A percentile compares a stretch with the other conserved stretches of the same genome.
Conservation (phyloP, 1,139 yeast genomes). For the Debaryomyces coudertii region DNA sequence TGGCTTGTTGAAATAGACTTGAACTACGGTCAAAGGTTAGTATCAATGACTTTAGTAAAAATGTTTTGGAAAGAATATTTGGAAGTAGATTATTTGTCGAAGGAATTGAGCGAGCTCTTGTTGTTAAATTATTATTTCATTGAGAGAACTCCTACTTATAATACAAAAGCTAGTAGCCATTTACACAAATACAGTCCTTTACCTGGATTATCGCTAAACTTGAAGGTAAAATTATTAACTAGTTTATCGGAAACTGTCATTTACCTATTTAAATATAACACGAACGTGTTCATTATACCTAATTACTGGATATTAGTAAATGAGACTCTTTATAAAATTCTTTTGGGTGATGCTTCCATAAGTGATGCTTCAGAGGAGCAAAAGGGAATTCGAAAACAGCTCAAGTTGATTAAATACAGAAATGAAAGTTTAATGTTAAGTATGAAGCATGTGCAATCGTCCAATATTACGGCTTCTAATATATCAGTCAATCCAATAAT, state of each 20-base stretch:
- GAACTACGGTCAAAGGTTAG: slow-evolving; percentile 41
- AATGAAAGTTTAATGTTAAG: slow-evolving; percentile 73
- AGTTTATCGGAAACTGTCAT: slow-evolving; percentile 39
- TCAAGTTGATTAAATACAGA: slow-evolving; percentile 64
- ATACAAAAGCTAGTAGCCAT: slow-evolving; percentile 8
- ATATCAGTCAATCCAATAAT: slow-evolving; percentile 14
- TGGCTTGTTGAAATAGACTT: slow-evolving; percentile 26
- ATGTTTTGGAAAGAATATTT: slow-evolving; percentile 74
- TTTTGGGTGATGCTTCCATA: slow-evolving; percentile 43
- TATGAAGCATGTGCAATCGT: slow-evolving; percentile 22
- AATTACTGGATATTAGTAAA: slow-evolving; percentile 68
- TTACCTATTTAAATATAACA: slow-evolving; percentile 57
- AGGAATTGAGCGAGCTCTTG: slow-evolving; percentile 61
- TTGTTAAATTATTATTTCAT: slow-evolving; percentile 47
- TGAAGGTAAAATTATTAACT: slow-evolving; percentile 27
- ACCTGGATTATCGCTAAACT: slow-evolving; percentile 15
- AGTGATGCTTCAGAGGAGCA: slow-evolving; percentile 25
- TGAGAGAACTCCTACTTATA: slow-evolving; percentile 22
- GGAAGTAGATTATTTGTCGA: slow-evolving; percentile 55
- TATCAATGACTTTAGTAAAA: slow-evolving; percentile 58
- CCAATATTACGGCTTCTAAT: slow-evolving; percentile 11
- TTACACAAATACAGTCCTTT: slow-evolving; percentile 8
- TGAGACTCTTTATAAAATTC: slow-evolving; percentile 40
- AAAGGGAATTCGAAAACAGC: slow-evolving; percentile 49
- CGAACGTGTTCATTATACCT: slow-evolving; percentile 80